Evolutionary conservation across 306 rosid genomes (phyloP), one percentile per base, ranked within the genome.

Genomic region (Vigna angularis): DNA sequence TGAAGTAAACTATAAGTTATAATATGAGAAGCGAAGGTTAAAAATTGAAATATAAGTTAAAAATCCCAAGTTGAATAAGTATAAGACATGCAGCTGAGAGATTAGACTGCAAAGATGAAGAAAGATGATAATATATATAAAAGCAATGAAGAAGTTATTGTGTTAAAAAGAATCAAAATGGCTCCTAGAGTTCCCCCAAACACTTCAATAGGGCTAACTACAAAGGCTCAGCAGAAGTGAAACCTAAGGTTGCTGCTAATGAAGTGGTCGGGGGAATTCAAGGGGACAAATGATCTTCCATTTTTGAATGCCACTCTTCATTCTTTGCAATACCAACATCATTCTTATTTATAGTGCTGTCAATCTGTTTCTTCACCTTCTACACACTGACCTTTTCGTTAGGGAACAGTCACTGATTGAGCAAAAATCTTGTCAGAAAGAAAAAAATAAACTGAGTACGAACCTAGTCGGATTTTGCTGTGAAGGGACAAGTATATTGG

Each of bases 181-280:
- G 28, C 49, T 64, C 70, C 49, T 10, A 64, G 70, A 64, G 70
- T 34, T 36, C 70, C 70, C 69, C 70, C 70, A 64, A 64, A 64
- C 70, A 64, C 70, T 64, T 64, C 70, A 64, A 36, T 64, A 64
- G 15, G n/a, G 3, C 6, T 1, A 30, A 15, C 24, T 57, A 11
- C 1, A 63, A 7, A n/a, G 47, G 26, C 69, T 63, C 69, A 32
- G 3, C n/a, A 24, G 10, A 18, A 38, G 18, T n/a, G 71, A 66
- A 66, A 40, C 9, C 32, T 16, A 40, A 38, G 32, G 51, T 10
- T 34, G 38, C 71, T 34, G 7, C 71, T 18, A 40, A 40, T 40
- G 71, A 66, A 66, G 71, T 66, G 51, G 9, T 40, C 71, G 40
- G 51, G 71, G 51, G 51, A 66, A 40, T 66, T 66, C 71, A 45